Base-by-base conservation (phyloP, 2,329 filamentous ascomycete genomes). In the Trichoderma oligosporum region DNA sequence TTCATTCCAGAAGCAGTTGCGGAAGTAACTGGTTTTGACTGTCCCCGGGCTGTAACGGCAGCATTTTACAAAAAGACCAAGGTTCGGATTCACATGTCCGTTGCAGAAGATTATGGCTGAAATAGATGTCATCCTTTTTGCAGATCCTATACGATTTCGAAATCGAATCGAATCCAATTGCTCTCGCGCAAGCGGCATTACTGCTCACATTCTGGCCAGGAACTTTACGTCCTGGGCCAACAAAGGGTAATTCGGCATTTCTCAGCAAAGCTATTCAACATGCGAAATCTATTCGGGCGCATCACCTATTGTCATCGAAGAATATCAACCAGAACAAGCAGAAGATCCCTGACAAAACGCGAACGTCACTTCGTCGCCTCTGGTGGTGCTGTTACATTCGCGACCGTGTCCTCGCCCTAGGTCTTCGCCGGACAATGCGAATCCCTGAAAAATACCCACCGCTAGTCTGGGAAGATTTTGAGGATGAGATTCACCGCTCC, bases 351-450 rank as follows among this genome's bases (percentile, higher is more conserved):
- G 14, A 76, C 9, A 81, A 80, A 11, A 49, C 54, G 11, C 33
- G 46, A n/a, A 49, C 36, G 14, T 29, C 35, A 11, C 45, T 55
- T 27, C 41, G 54, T 65, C 70, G 79, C 0, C 66, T 82, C 4
- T 81, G 78, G 78, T 81, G 79, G 78, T 78, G 77, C 58, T 80
- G 78, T 57, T 70, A 81, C 33, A 67, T 81, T 9, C 74, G 79
- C 16, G 78, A 82, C 63, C 72, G 78, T 36, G 74, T 78, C 39
- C 62, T 82, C 36, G 70, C 74, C 4, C 70, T 82, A 7, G 75
- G 76, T 4, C 69, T 80, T 44, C 74, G 78, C 11, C 72, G 77
- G 12, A 72, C 72, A 46, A 69, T 78, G 14, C 77, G 80, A 57
- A 73, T 81, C 54, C 76, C 75, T 1, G 54, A 49, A 9, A 49